Evolutionary conservation across 139 green algal genomes (phyloP).

Genomic region (Chlorella sp.): DNA sequence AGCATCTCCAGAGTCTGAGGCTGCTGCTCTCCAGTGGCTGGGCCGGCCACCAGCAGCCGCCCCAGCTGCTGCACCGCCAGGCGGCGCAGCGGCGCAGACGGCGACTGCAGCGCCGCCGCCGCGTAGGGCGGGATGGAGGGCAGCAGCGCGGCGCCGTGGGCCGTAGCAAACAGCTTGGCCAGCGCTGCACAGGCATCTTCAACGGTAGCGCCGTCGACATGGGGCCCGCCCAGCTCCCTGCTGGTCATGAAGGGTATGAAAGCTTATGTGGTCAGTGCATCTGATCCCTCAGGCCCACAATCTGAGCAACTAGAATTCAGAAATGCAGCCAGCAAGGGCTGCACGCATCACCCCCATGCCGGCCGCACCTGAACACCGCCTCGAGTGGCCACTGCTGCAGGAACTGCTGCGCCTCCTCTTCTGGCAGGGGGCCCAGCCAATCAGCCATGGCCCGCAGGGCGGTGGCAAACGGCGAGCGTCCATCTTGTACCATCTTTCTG

Average conservation of each 20-base stretch:
- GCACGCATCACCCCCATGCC: background rate
- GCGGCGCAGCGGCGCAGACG: conserved; percentile 3
- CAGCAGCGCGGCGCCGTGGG: background rate
- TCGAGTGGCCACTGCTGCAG: background rate
- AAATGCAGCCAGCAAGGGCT: background rate
- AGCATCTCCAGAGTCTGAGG: conserved; percentile 12
- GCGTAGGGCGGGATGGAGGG: conserved; percentile 12
- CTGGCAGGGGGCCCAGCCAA: background rate
- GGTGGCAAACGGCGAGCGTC: background rate
- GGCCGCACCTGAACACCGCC: conserved; percentile 12
- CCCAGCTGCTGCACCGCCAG: conserved; percentile 35
- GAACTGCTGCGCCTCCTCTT: background rate
- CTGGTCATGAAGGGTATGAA: background rate
- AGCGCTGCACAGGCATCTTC: background rate
- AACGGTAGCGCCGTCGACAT: background rate
- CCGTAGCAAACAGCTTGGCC: conserved; percentile 21
- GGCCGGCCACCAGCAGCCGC: background rate
- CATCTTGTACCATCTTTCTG: background rate
- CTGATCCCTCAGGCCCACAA: background rate
- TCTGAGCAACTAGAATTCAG: background rate
- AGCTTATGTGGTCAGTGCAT: background rate
- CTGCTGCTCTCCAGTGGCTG: background rate
- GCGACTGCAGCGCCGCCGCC: background rate
- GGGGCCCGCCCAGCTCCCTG: conserved; percentile 31
- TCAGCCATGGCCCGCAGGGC: background rate